Evolutionary conservation across 2,329 filamentous ascomycete species (phyloP).

Genomic region (Metarhizium guizhouense): DNA sequence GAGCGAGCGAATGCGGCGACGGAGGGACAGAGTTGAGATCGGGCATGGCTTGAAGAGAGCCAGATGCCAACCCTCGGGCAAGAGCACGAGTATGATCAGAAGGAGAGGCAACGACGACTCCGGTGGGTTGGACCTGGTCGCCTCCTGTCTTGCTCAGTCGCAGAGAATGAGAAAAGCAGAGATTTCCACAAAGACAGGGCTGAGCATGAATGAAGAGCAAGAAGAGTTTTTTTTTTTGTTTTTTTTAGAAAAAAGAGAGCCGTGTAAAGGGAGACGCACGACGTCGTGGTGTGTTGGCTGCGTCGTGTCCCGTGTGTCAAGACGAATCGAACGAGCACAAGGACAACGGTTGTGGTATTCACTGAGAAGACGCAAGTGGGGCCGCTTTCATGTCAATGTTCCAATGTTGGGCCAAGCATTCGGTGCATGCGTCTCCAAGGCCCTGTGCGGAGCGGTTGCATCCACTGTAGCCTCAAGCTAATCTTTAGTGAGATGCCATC

Average conservation of each 20-base stretch:
- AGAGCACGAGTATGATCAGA: background rate
- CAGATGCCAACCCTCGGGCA: constrained; percentile 2
- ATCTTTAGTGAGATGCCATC: too few species aligned
- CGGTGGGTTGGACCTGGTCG: background rate
- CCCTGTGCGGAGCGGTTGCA: too few species aligned
- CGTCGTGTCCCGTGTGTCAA: background rate
- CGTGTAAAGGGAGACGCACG: background rate
- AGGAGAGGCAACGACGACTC: background rate
- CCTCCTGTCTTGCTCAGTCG: background rate
- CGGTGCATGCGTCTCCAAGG: too few species aligned
- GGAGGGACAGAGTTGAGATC: constrained; percentile 48
- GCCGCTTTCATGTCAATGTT: too few species aligned
- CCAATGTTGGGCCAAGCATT: too few species aligned
- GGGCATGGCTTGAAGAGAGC: constrained; percentile 29
- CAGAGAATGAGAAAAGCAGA: background rate
- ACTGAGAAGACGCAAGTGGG: background rate
- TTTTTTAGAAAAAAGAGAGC: background rate
- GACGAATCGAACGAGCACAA: background rate
- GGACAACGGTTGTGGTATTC: background rate
- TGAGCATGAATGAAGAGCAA: background rate
- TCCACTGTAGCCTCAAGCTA: too few species aligned
- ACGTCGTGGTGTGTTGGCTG: constrained; percentile 8
- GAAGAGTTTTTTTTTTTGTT: background rate
- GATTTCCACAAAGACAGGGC: too few species aligned
- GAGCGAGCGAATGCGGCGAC: constrained; percentile 33